Evolutionary conservation across 495 filamentous ascomycete species (phyloP).

Genomic region (Neurospora sp.): DNA sequence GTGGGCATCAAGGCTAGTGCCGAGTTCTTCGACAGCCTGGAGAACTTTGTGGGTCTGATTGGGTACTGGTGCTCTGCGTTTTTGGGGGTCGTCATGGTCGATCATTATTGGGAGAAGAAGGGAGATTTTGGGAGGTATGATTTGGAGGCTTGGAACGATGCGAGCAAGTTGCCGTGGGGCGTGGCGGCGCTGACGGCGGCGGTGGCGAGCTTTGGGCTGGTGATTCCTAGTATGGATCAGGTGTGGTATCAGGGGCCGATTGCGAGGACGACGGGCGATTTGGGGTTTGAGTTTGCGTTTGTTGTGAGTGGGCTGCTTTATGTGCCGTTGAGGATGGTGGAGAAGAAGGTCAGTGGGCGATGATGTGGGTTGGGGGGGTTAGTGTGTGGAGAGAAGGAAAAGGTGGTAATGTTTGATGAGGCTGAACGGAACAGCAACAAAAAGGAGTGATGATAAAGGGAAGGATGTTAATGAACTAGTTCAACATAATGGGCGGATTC

Average conservation of each 20-base stretch:
- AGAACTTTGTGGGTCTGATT: conserved; percentile 46
- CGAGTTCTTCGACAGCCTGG: conserved; percentile 40
- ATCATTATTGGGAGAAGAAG: conserved; percentile 38
- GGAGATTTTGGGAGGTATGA: conserved; percentile 30
- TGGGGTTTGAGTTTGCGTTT: conserved; percentile 50
- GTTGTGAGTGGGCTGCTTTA: conserved; percentile 39
- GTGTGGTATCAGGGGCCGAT: conserved; percentile 47
- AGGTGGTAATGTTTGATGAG: no score
- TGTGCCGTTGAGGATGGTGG: conserved; percentile 29
- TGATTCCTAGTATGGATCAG: conserved; percentile 46
- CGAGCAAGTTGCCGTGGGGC: conserved; percentile 34
- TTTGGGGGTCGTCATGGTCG: conserved; percentile 36
- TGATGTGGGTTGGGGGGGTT: background rate
- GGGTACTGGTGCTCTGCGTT: conserved; percentile 49
- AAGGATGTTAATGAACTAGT: background rate
- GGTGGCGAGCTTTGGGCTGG: conserved; percentile 32
- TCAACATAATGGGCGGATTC: background rate
- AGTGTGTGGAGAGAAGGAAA: no score
- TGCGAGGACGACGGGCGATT: conserved; percentile 44
- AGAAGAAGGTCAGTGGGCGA: conserved; percentile 23
- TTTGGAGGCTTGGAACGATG: conserved; percentile 37
- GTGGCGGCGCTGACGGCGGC: conserved; percentile 33
- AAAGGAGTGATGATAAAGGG: background rate
- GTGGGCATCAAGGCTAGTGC: conserved; percentile 37
- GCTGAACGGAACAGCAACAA: no score